Conservation (phyloP, 257 asterid genomes). For the Solanum etuberosum region DNA sequence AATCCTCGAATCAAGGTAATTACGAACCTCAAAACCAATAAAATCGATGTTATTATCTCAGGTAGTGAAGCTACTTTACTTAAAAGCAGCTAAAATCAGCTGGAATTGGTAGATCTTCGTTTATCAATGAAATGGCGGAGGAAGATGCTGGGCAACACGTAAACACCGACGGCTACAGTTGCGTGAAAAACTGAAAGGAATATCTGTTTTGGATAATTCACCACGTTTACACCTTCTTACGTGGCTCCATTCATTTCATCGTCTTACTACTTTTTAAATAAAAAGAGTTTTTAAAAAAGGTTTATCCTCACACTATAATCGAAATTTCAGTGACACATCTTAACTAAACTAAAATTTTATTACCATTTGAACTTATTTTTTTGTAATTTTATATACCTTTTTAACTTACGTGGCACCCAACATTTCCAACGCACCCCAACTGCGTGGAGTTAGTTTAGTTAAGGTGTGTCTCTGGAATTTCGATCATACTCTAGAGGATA, state of each 20-base stretch:
- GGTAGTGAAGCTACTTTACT: not conserved
- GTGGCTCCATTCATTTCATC: not conserved
- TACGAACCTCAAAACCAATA: not conserved
- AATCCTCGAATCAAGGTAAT: not conserved
- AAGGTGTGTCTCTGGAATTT: fast-evolving
- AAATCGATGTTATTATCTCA: not conserved
- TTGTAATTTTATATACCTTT: no score
- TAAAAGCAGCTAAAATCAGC: not conserved
- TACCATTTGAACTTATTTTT: no score
- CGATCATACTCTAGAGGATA: no score
- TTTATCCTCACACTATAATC: no score
- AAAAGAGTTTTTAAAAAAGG: no score
- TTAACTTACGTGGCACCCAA: no score
- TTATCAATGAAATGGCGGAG: not conserved
- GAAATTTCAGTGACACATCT: no score
- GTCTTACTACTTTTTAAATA: not conserved
- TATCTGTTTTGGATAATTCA: slow-evolving; percentile 2
- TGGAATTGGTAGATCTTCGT: not conserved
- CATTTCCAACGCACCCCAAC: no score
- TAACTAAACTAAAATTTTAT: no score
- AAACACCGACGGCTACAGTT: slow-evolving; percentile 4
- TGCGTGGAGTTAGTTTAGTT: no score
- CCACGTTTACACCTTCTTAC: not conserved
- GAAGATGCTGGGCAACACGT: not conserved
- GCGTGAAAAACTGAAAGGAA: not conserved